phyloP scores from a whole-genome alignment of 2,329 filamentous ascomycete species.

The Keithomyces neogunnii region DNA sequence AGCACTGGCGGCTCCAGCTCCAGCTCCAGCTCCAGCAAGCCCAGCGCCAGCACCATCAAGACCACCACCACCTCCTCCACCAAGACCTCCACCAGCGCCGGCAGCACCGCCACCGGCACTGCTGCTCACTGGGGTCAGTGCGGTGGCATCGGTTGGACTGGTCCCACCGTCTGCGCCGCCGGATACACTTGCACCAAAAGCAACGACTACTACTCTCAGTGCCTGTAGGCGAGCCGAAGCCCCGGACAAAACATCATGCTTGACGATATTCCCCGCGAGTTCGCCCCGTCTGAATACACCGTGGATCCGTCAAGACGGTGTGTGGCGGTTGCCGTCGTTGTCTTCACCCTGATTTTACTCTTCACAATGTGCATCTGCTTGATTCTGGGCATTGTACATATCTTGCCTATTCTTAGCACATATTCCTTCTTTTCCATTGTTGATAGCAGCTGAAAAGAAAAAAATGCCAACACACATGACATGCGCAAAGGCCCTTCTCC shows the following conservation, averaged over 20 bases:
- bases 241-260: too few species aligned
- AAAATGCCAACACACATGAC: too few species aligned
- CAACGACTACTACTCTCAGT: conserved; percentile 34
- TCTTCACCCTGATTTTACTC: conserved; percentile 8
- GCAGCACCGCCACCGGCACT: not conserved
- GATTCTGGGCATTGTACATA: not conserved
- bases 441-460: too few species aligned
- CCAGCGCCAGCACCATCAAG: too few species aligned
- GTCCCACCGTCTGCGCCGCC: conserved; percentile 25
- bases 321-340: conserved; percentile 4
- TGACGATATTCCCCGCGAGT: too few species aligned
- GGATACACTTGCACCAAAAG: conserved; percentile 26
- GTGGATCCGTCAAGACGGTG: conserved; percentile 1
- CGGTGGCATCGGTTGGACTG: conserved; percentile 26
- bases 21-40: too few species aligned
- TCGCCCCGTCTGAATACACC: too few species aligned
- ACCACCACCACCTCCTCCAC: too few species aligned
- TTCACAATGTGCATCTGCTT: conserved; percentile 13
- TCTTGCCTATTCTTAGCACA: not conserved
- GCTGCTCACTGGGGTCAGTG: conserved; percentile 27
- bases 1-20: not conserved
- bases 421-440: not conserved
- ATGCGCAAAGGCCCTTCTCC: not conserved
- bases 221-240: conserved; percentile 19
- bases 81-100: too few species aligned